Base-by-base conservation (phyloP, 2,329 filamentous ascomycete genomes). In the Microsporum audouinii region DNA sequence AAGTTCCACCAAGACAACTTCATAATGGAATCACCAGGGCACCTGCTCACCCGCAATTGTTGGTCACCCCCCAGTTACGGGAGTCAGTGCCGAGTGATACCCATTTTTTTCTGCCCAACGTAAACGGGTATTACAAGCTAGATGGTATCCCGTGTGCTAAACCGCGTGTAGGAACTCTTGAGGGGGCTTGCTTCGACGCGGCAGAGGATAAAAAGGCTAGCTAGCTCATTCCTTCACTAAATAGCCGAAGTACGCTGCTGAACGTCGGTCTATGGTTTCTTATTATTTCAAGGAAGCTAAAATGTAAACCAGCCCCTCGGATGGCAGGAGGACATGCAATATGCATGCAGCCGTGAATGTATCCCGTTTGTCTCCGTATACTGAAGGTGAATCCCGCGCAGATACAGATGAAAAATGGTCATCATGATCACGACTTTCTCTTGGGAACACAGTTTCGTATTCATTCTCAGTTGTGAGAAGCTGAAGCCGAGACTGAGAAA, bases 311-410 rank as follows among this genome's bases (percentile, higher is more conserved):
- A 34, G 27, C 12, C 12, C 12, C 29, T 29, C 14, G 29, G 49
- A 53, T 53, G 49, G 49, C 49, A 34, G 29, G 31, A 53, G 12
- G 29, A 34, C 29, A 53, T 53, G 49, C 31, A 53, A 53, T 33
- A 31, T 53, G 49, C 49, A 53, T 53, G 49, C 27, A 53, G 49
- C 49, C 49, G 31, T 17, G 49, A 23, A 53, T 53, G 27, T 53
- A 53, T 53, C 49, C 49, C 49, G 49, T 53, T 53, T 33, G 27
- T 53, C 14, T 53, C 31, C 43, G 49, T 53, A 53, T 53, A 31
- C 33, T n/a, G 23, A 53, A n/a, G 27, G 5, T 6, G 31, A 53
- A 53, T 53, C 49, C 49, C 49, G 49, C 49, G 49, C 49, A 53
- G 29, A 34, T 53, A 29, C 27, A 53, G 33, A 12, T n/a, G 14